Base-by-base conservation (phyloP, 1,284 basidiomycete species). In the Puccinia brachypodii region DNA sequence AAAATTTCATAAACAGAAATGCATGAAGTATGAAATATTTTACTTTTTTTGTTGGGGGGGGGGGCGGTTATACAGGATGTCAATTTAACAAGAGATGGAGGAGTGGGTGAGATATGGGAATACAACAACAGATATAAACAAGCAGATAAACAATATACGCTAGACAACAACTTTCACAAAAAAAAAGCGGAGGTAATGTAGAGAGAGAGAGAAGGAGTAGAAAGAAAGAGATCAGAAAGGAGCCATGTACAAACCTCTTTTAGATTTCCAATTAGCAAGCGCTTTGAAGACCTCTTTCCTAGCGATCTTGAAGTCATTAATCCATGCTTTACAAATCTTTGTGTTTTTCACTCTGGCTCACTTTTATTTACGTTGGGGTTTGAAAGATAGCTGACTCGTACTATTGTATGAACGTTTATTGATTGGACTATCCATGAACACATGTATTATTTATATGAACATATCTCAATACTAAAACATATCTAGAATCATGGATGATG, bases 171-270 rank as follows among this genome's bases (percentile, higher is more conserved):
- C n/a, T n/a, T n/a, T n/a, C n/a, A n/a, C n/a, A 36, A 22, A 64
- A 22, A 19, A 3, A 16, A 31, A 19, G 62, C 8, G n/a, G 3
- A 64, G 28, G 36, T 36, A 62, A 9, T 9, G 14, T 62, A 64
- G 62, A 64, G 28, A 22, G n/a, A 33, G 16, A 38, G 62, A 58
- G 25, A n/a, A 9, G 11, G 8, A 22, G 13, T 19, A 25, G 31
- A 36, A 19, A 62, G 60, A 16, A 36, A 62, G 60, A 36, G 60
- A 60, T 77, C 76, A 68, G 36, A 50, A 68, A 14, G 76, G 60
- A 69, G 60, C 40, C 47, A 66, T 28, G 50, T 19, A 71, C 77
- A 69, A 42, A 72, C 77, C 77, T 72, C 77, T 31, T 69, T 72
- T 71, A 58, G 64, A 44, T 69, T 47, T 38, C 4, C 44, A 47